Evolutionary conservation across 164 flowering plant genomes (phyloP).

Genomic region (Aristolochia californica): DNA sequence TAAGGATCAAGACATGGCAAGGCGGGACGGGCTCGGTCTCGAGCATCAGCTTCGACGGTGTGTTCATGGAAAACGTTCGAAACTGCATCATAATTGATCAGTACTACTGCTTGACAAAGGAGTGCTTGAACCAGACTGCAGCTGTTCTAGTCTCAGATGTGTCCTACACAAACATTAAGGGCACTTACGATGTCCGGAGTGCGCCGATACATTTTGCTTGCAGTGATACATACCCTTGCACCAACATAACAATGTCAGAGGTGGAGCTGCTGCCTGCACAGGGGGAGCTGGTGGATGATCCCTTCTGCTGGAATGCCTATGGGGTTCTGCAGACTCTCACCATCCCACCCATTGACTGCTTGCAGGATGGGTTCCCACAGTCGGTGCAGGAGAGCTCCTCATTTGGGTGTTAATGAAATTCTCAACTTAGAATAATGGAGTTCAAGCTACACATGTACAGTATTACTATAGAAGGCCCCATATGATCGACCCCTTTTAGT

Average conservation of each 20-base stretch:
- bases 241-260: constrained; percentile 53
- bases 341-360: constrained; percentile 38
- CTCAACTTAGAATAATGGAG: too few relatives aligned
- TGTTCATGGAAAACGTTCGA: constrained; percentile 49
- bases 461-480: too few relatives aligned
- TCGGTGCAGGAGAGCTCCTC: constrained; percentile 10
- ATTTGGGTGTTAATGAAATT: constrained; percentile 11
- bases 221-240: constrained; percentile 59
- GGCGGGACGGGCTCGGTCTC: constrained; percentile 63
- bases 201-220: constrained; percentile 66
- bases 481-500: too few relatives aligned
- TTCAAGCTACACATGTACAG: too few relatives aligned
- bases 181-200: constrained; percentile 50
- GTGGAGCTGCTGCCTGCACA: constrained; percentile 52
- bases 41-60: constrained; percentile 33
- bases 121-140: constrained; percentile 48
- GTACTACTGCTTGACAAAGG: constrained; percentile 51
- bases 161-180: constrained; percentile 44
- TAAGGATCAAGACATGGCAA: constrained; percentile 76
- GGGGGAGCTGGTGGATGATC: constrained; percentile 37
- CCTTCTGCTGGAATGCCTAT: constrained; percentile 74
- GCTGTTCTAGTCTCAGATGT: constrained; percentile 46
- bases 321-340: constrained; percentile 34
- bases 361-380: constrained; percentile 66
- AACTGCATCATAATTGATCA: constrained; percentile 72